These are phyloP conservation scores for Aspergillus olivimuriae DNA, from an alignment of 495 filamentous ascomycete species.

Conservation along the genomic window DNA sequence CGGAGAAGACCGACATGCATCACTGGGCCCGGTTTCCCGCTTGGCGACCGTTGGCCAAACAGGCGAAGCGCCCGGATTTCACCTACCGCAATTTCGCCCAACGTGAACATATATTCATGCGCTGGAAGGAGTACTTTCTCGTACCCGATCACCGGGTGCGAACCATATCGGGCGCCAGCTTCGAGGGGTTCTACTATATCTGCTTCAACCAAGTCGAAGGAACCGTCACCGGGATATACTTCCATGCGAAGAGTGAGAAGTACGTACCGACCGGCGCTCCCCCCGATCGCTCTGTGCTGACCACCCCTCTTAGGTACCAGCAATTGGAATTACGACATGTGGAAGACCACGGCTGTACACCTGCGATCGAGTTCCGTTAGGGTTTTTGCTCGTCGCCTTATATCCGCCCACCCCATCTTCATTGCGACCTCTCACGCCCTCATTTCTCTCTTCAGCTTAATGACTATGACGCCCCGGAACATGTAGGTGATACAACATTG, in stretches of 20 bases:
- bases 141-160: conserved; percentile 90
- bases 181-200: conserved; percentile 99
- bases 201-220: conserved; percentile 92
- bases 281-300: conserved; percentile 2
- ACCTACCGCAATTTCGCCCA: conserved; percentile 62
- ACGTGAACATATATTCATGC: conserved; percentile 93
- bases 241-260: conserved; percentile 96
- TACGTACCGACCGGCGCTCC: conserved; percentile 38
- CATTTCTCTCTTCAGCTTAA: neutral
- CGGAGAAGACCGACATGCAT: conserved; percentile 83
- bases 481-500: too few species aligned
- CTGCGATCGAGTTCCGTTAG: conserved; percentile 91
- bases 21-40: conserved; percentile 91
- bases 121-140: conserved; percentile 98
- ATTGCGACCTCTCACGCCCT: neutral
- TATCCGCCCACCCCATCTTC: neutral
- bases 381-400: neutral
- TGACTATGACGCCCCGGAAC: too few species aligned
- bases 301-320: conserved; percentile 60
- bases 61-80: conserved; percentile 72
- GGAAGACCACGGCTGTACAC: conserved; percentile 74
- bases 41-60: conserved; percentile 71
- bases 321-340: conserved; percentile 88
- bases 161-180: conserved; percentile 88
- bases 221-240: conserved; percentile 88